Evolutionary conservation across 176 grass and related monocot species (phyloP), one percentile per base, ranked within the genome.

Genomic region (Oryza brachyantha): DNA sequence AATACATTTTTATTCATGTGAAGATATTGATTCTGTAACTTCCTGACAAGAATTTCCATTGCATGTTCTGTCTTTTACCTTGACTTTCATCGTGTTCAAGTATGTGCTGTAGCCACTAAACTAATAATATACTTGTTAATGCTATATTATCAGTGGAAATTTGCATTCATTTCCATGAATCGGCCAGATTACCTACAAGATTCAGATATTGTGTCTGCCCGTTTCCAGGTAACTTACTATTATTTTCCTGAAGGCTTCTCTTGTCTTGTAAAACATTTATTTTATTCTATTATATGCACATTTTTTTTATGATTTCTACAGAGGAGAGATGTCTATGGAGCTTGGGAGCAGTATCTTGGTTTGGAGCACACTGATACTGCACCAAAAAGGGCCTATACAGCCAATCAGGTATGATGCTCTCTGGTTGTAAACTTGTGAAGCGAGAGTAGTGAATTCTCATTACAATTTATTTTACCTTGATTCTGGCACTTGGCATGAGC

Each of bases 321-420:
- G 94, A 92, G 83, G 81, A 94, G 89, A 84, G 91, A 97, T 70
- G 88, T 94, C 22, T 97, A 97, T 90, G 94, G 91, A 82, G 94
- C 91, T 24, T 97, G 94, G 94, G 94, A 97, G 70, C 94, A 97
- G 38, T 97, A 97, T 84, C 94, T 97, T 88, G 94, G 94, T 48
- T 63, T 97, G 72, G 91, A 97, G 64, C 94, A 97, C 61, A 84
- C 85, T 37, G 94, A 97, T 69, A 92, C 87, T 70, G 62, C 94
- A 88, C 89, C 89, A 28, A 97, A 94, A 90, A 92, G 94, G 87
- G 84, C 89, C 31, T 77, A 90, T 66, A 81, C 81, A 69, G 82
- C 73, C 37, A 92, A 94, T 86, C 91, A 97, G 79, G 94, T 94
- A 94, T 42, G 46, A 29, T 31, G 14, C 17, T 40, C 39, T 66